A percentile compares a stretch with the other conserved stretches of the same genome.
Conservation (phyloP, 805 yeast species). For the Torulaspora maleeae region DNA sequence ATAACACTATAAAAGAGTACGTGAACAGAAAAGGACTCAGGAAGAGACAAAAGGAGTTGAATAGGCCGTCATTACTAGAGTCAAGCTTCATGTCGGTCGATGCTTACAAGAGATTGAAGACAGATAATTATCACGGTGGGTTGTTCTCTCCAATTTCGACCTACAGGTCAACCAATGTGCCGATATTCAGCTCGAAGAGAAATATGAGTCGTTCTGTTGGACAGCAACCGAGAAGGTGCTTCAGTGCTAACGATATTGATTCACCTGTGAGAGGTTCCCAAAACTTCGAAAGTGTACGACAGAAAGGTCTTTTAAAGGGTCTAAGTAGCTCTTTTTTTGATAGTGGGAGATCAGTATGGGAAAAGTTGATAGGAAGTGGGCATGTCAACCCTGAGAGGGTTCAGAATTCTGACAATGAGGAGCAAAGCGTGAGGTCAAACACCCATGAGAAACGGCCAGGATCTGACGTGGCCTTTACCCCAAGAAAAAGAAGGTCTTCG, state of each 20-base stretch:
- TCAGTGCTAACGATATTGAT: not conserved
- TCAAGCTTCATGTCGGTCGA: constrained; percentile 15
- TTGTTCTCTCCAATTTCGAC: constrained; percentile 21
- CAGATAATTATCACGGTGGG: constrained; percentile 20
- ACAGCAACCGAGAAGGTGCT: constrained; percentile 3
- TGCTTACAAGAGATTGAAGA: constrained; percentile 16
- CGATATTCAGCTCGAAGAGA: constrained; percentile 23
- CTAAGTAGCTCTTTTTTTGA: constrained; percentile 9
- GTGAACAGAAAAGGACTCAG: not conserved
- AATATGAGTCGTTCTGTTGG: constrained; percentile 11
- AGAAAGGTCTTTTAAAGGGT: constrained; percentile 7
- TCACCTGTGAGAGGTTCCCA: not conserved
- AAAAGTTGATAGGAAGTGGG: constrained; percentile 2
- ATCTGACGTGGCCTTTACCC: not conserved
- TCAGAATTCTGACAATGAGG: not conserved
- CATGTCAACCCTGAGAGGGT: not conserved
- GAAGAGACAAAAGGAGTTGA: not conserved
- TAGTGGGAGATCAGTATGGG: constrained; percentile 16
- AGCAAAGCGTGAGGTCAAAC: not conserved
- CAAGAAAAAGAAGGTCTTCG: constrained; percentile 1
- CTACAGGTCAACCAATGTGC: constrained; percentile 18
- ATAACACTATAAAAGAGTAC: not conserved
- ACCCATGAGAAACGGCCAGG: not conserved
- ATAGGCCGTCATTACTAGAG: not conserved
- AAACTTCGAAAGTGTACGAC: not conserved